Base-by-base conservation (phyloP, 2,329 filamentous ascomycete species). In the Stachybotrys elegans region DNA sequence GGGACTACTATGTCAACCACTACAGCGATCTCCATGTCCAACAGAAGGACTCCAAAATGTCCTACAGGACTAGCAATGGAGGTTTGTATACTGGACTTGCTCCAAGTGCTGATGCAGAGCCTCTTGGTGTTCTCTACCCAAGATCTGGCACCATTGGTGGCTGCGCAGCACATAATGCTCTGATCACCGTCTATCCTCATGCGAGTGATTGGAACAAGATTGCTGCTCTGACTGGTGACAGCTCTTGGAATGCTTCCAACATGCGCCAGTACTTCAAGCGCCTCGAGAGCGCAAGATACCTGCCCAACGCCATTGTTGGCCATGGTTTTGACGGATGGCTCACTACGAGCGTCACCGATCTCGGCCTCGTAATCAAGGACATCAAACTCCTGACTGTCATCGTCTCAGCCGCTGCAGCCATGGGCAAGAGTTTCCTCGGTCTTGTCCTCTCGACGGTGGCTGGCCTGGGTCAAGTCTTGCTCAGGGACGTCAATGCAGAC, bases 1-100 rank as follows among this genome's bases (percentile, higher is more conserved):
- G 80, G 79, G 72, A 80, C 61, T 83, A 76, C 59, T 84, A 73
- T 49, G 78, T 83, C 45, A 72, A 75, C 42, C 80, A 84, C 59
- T 83, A 81, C 52, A 60, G 67, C 6, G 70, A 81, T 48, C 58
- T 71, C 16, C 57, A 61, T 5, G 41, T 49, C 4, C 69, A 71
- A 11, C 71, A 76, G 50, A 63, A 68, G 27, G 63, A 69, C 36
- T 76, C 81, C 53, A 73, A 84, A 61, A 60, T 65, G 51, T 63
- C 60, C 1, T 72, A 66, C 48, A 47, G 57, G 14, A 59, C 53
- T 11, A 41, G 63, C 0, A 55, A 68, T 20, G 70, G 70, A 3
- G 52, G 55, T 21, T 47, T 62, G 6, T 73, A 57, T 12, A 44
- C 52, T 9, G 57, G 57, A 5, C 51, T 58, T 2, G 48, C 61